Evolutionary conservation across 2,329 filamentous ascomycete genomes (phyloP), one percentile per base, ranked within the genome.

Genomic region (Rutstroemia sp.): DNA sequence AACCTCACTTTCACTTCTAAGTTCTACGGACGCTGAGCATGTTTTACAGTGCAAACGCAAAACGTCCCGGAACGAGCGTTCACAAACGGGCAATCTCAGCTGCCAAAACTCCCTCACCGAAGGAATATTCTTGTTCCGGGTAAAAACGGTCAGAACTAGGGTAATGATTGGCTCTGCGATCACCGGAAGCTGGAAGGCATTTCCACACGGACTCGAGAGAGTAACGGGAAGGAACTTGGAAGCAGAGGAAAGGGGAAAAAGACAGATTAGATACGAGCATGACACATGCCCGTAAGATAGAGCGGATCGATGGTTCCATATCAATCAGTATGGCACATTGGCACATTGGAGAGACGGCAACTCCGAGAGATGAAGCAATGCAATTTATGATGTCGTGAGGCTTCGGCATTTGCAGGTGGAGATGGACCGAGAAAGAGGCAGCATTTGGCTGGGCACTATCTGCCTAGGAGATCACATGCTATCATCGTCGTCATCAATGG

Each of bases 171-270:
- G 54, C 23, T 30, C 30, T 10, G 17, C 16, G 16, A 21, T 6
- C 14, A 30, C 40, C 48, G 54, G 54, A 56, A 56, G 27, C 39
- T 52, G 48, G 48, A 52, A 56, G 48, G 48, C 39, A 52, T 52
- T 17, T 52, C 54, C 54, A 52, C 39, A 55, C 47, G 53, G 30
- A 50, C 8, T 45, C 34, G 38, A 14, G 25, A 36, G 2, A 44
- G 7, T 36, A 40, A 55, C 16, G 53, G 46, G 39, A 50, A 42
- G 45, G 19, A 23, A 23, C 4, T 23, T 23, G 23, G 23, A 19
- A 46, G 12, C 38, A 46, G 17, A 14, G 25, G 46, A n/a, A 48
- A 48, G 30, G 30, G 30, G 30, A 40, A 54, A 54, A 49, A n/a
- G 45, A 50, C 34, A 50, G 7, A 10, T 49, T 50, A 36, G 8